These are phyloP conservation scores for Omphalotus olearius DNA, from an alignment of 1,284 basidiomycete species.

Conservation along the genomic window DNA sequence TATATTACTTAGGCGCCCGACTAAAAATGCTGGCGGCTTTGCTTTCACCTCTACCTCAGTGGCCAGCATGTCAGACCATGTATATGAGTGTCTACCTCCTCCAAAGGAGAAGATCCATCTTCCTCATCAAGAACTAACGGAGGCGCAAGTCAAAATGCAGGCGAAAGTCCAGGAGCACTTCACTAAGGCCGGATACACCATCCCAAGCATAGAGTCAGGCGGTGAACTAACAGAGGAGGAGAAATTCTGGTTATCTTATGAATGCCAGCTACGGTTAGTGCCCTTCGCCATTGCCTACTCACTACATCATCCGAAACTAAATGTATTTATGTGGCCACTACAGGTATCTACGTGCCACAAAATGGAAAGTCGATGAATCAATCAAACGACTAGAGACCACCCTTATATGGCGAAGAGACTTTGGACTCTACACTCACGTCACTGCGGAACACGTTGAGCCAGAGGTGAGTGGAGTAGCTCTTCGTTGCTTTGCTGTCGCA, in stretches of 20 bases:
- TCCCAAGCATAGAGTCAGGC: slow-evolving; percentile 45
- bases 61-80: slow-evolving; percentile 26
- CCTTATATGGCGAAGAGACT: slow-evolving; percentile 72
- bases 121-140: slow-evolving; percentile 35
- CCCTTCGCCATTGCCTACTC: neutral
- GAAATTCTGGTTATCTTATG: slow-evolving; percentile 73
- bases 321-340: neutral
- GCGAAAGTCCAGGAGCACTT: slow-evolving; percentile 60
- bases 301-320: neutral
- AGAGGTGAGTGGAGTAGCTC: slow-evolving; percentile 42
- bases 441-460: slow-evolving; percentile 61
- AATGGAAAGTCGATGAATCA: slow-evolving; percentile 54
- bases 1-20: too few relatives aligned
- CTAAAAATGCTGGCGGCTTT: too few relatives aligned
- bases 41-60: neutral
- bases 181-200: slow-evolving; percentile 40
- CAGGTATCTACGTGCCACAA: slow-evolving; percentile 69
- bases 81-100: slow-evolving; percentile 32
- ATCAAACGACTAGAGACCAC: slow-evolving; percentile 66
- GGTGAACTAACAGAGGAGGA: slow-evolving; percentile 57
- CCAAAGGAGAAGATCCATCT: slow-evolving; percentile 25
- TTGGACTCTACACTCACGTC: slow-evolving; percentile 58
- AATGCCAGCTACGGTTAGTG: slow-evolving; percentile 61
- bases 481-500: slow-evolving; percentile 5
- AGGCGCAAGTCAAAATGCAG: slow-evolving; percentile 47